Evolutionary conservation across 208 protist species (phyloP).

Genomic region (Phytomonas serpens): DNA sequence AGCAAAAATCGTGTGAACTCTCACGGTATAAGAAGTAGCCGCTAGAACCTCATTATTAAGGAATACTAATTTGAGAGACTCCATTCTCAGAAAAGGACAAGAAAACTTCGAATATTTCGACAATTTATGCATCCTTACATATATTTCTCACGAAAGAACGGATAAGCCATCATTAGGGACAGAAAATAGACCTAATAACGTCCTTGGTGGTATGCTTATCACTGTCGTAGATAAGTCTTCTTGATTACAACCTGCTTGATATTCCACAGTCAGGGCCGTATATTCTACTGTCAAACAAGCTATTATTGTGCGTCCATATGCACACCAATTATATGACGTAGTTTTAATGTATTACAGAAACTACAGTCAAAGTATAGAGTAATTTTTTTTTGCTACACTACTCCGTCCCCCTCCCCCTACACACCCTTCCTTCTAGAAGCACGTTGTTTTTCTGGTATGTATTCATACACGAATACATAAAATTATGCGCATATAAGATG

Average conservation of each 20-base stretch:
- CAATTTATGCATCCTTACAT: background rate
- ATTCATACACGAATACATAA: background rate
- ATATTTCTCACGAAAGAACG: background rate
- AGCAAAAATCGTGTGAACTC: background rate
- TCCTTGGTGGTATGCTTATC: background rate
- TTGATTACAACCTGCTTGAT: background rate
- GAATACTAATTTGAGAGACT: background rate
- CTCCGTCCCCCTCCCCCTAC: background rate
- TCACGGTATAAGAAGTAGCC: background rate
- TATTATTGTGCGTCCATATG: background rate
- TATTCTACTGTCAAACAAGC: background rate
- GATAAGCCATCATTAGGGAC: background rate
- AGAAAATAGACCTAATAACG: background rate
- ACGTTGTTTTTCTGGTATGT: background rate
- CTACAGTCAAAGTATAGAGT: conserved; percentile 1
- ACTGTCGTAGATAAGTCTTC: background rate
- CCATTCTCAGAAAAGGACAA: background rate
- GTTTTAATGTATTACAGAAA: background rate
- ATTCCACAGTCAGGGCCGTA: background rate
- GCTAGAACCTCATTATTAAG: background rate
- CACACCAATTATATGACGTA: background rate
- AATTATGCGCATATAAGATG: background rate
- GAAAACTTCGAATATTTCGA: background rate
- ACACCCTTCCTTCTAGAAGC: background rate
- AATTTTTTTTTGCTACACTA: background rate